Evolutionary conservation across 371 early-diverging fungal genomes (phyloP), one percentile per base, ranked within the genome.

Genomic region (Mortierella sp.): DNA sequence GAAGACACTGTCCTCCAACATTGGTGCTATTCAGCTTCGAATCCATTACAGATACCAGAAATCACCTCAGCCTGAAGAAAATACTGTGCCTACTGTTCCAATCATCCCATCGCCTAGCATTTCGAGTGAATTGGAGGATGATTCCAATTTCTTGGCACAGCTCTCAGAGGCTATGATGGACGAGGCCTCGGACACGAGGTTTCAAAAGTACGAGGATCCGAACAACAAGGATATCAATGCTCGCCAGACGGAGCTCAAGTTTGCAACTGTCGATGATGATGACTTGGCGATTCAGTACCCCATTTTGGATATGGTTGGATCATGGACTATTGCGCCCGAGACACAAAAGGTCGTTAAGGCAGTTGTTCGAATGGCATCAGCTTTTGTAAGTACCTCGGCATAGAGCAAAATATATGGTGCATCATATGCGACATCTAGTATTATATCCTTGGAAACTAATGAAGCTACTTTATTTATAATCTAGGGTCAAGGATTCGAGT

Each of bases 401-500:
- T 10, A 12, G 34, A 45, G 26, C 19, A n/a, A n/a, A n/a, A n/a
- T n/a, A n/a, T n/a, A n/a, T n/a, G n/a, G 4, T 57, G 31, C 22
- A 26, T 31, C 10, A 23, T 54, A 17, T 23, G 5, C 19, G 19
- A 10, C 23, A 54, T 54, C 28, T 28, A 22, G 29, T 10, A 34
- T 31, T 34, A 13, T 13, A 35, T 8, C 8, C 31, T 8, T 31
- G 3, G 26, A 1, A 19, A 32, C n/a, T 51, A 15, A 15, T 68
- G 23, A 28, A 17, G 19, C 4, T 45, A 17, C 17, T 66, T 7
- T n/a, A 32, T 57, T 31, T 31, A 28, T 54, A 51, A 0, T 7
- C 6, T 51, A 85, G 89, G 89, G 90, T 12, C 94, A 95, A 83
- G 95, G 95, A n/a, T 90, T 95, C 56, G 95, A 93, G 70, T 75